Base-by-base conservation (phyloP, 2,329 filamentous ascomycete species). In the Davidsoniella neocaledoniae region DNA sequence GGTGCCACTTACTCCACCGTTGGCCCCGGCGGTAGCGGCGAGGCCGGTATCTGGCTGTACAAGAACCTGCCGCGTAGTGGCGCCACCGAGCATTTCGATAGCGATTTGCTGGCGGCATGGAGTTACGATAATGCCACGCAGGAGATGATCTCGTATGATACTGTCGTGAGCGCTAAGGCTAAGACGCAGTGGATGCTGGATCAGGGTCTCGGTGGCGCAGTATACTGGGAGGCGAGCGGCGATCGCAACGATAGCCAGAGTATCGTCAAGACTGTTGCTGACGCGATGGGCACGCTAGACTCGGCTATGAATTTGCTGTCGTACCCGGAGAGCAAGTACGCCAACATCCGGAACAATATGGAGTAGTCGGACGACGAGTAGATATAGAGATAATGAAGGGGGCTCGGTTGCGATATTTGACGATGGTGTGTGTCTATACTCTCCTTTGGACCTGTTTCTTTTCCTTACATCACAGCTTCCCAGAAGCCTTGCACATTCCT, bases 211-310 rank as follows among this genome's bases (percentile, higher is more conserved):
- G 85, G 82, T 1, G 86, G 86, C 10, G 79, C 76, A 0, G 84
- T 91, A 69, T 93, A 83, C 73, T 94, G 86, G 86, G 85, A 93
- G 63, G 80, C 77, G 8, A 82, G 76, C 55, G 79, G 77, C 10
- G 86, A 93, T 58, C 66, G 62, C 55, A 56, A 54, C 0, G 72
- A 68, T 29, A 59, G 57, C 1, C 54, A 57, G 17, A 86, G 81
- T 57, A 64, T 91, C 54, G 75, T 84, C 17, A 61, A 64, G 16
- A 70, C 70, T 6, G 59, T 75, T 54, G 68, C 70, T 2, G 63
- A 62, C 38, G 60, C 57, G 3, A 61, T 80, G 54, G 69, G 69
- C 5, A 55, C 55, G 2, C 60, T 80, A 9, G 76, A 81, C 21
- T 56, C 59, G 42, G 64, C 61, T 9, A 54, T 59, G 29, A 82